phyloP scores from a whole-genome alignment of 805 yeast genomes.

The Suhomyces vadensis region DNA sequence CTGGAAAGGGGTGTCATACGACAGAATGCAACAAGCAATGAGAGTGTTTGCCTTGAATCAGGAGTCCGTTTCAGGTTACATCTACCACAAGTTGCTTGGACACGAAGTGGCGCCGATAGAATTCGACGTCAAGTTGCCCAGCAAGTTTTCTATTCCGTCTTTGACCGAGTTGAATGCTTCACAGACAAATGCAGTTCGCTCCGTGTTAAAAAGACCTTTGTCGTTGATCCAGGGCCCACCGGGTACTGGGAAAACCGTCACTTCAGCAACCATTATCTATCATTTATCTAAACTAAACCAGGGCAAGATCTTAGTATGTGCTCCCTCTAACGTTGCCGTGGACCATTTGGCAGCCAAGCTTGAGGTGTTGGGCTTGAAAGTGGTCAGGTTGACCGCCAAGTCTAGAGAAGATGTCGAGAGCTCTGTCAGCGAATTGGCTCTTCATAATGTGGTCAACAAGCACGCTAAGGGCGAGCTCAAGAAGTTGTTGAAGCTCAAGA shows the following conservation, averaged over 20 bases:
- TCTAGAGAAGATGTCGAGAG: constrained; percentile 80
- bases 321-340: constrained; percentile 94
- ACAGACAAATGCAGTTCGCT: constrained; percentile 73
- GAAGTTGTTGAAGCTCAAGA: constrained; percentile 57
- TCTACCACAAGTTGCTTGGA: constrained; percentile 79
- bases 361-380: constrained; percentile 68
- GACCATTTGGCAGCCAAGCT: constrained; percentile 83
- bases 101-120: constrained; percentile 67
- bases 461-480: constrained; percentile 57
- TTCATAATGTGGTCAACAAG: constrained; percentile 52
- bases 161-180: constrained; percentile 72
- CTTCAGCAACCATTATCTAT: constrained; percentile 84
- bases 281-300: constrained; percentile 65
- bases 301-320: constrained; percentile 79
- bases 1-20: constrained; percentile 85
- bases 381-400: constrained; percentile 74
- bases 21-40: constrained; percentile 81
- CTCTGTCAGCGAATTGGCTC: constrained; percentile 55
- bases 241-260: constrained; percentile 88
- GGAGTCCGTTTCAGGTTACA: constrained; percentile 67
- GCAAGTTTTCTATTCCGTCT: constrained; percentile 61
- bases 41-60: constrained; percentile 67
- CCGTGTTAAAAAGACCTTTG: constrained; percentile 68
- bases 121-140: constrained; percentile 63
- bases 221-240: constrained; percentile 94